Evolutionary conservation across 2,329 filamentous ascomycete species (phyloP), one percentile per base, ranked within the genome.

Genomic region (Aspergillus pseudotamarii): DNA sequence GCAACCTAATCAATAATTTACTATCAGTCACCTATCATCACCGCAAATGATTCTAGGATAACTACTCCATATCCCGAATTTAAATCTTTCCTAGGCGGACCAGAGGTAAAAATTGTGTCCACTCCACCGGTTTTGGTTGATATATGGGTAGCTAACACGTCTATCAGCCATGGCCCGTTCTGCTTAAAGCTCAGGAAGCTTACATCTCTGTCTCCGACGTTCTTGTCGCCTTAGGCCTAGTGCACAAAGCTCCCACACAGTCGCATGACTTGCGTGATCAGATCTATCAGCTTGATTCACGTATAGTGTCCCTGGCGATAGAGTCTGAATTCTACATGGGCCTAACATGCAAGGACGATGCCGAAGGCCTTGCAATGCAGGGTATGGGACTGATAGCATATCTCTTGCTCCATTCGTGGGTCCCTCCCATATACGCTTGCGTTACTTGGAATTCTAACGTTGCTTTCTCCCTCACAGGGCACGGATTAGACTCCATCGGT

Each of bases 401-500:
- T 23, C 30, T 54, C n/a, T 34, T 54, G 11, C 23, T 23, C 6
- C 51, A 54, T 14, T 54, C 51, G 51, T 54, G n/a, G 26, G 51
- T 54, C 6, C 4, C 2, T 8, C 5, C 19, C 16, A 4, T 11
- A 54, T 54, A 34, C n/a, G 26, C n/a, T 30, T 19, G 2, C 19
- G 8, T 9, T 23, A 54, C 6, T 16, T 34, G 3, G 12, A 23
- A 23, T 1, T 23, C 51, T 36, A 8, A 54, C 30, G 2, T 16
- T 26, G 4, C 9, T 36, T 19, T 14, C 8, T 19, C 2, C 23
- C 10, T 10, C 23, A 6, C 9, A 72, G 69, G 12, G 64, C 68
- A 46, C 60, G 68, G 34, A 60, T 64, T 23, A 66, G 65, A 19
- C 57, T 69, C 1, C 69, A 71, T 50, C 69, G 70, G 2, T 71